These are phyloP conservation scores for Picea abies DNA, from an alignment of 83 land plant species.

Conservation along the genomic window DNA sequence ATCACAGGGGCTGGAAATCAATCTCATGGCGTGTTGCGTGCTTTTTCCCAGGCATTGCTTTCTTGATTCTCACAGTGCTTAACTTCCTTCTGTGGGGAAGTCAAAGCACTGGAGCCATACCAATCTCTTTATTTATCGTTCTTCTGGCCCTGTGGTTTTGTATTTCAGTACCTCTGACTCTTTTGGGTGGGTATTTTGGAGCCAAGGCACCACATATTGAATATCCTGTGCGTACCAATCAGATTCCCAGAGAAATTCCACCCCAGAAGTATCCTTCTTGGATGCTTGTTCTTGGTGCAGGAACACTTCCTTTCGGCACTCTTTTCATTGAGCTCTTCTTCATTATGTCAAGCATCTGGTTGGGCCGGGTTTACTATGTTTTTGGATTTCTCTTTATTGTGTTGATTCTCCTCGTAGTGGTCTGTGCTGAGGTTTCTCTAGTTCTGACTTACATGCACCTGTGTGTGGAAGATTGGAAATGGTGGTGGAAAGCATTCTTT, in stretches of 20 bases:
- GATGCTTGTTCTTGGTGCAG: slow-evolving; percentile 59
- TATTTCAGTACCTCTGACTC: slow-evolving; percentile 71
- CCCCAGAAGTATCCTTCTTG: slow-evolving; percentile 61
- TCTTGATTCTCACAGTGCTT: slow-evolving; percentile 54
- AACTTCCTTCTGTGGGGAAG: slow-evolving; percentile 73
- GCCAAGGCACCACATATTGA: slow-evolving; percentile 56
- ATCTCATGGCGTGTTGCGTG: slow-evolving; percentile 72
- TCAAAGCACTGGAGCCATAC: slow-evolving; percentile 77
- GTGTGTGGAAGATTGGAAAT: slow-evolving; percentile 63
- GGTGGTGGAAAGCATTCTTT: slow-evolving; percentile 66
- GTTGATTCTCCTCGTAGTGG: slow-evolving; percentile 53
- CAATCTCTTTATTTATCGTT: slow-evolving; percentile 54
- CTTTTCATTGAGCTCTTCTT: slow-evolving; percentile 85
- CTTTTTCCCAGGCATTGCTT: slow-evolving; percentile 77
- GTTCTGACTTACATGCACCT: slow-evolving; percentile 73
- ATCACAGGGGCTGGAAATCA: slow-evolving; percentile 49
- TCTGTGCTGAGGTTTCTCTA: slow-evolving; percentile 69
- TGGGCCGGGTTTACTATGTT: slow-evolving; percentile 68
- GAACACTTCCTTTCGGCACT: slow-evolving; percentile 68
- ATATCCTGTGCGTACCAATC: slow-evolving; percentile 63
- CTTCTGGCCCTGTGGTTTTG: slow-evolving; percentile 73
- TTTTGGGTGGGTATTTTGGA: slow-evolving; percentile 57
- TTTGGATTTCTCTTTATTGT: slow-evolving; percentile 70
- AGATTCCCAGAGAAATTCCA: slow-evolving; percentile 63
- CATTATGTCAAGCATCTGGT: slow-evolving; percentile 75